Conservation (phyloP, 83 land plant genomes). For the Picea abies region DNA sequence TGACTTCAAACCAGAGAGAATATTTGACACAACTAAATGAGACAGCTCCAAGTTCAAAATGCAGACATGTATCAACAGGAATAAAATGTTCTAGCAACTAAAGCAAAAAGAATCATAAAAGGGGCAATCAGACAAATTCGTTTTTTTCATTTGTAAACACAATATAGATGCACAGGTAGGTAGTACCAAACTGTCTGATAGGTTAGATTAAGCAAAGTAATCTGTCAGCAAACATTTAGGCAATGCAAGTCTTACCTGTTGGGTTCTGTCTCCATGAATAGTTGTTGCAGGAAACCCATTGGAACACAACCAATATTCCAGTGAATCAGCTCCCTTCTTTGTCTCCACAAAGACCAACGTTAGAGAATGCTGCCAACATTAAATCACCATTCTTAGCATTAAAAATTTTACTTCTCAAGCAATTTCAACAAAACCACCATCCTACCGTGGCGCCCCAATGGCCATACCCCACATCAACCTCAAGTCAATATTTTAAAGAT, state of each 20-base stretch:
- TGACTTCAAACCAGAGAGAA: not conserved
- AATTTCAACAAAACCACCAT: not conserved
- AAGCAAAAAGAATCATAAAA: not conserved
- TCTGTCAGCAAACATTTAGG: not conserved
- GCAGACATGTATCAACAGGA: not conserved
- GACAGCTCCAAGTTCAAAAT: not conserved
- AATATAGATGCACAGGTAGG: too few relatives aligned
- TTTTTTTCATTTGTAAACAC: too few relatives aligned
- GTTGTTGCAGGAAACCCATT: constrained; percentile 95
- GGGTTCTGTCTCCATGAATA: constrained; percentile 93
- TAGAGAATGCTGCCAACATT: constrained; percentile 65
- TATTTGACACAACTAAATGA: not conserved
- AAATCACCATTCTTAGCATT: not conserved
- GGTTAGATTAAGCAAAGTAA: too few relatives aligned
- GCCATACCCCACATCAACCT: not conserved
- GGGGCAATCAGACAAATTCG: not conserved
- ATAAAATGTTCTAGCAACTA: not conserved
- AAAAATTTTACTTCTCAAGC: not conserved
- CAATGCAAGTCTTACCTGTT: constrained; percentile 47
- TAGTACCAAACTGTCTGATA: too few relatives aligned
- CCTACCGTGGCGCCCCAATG: not conserved
- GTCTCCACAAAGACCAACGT: constrained; percentile 99
- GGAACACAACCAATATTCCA: constrained; percentile 82
- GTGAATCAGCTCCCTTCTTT: constrained; percentile 91
- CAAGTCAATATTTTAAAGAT: not conserved